Evolutionary conservation across 352 stramenopile genomes (phyloP).

Genomic region (Globisporangium emineosum): DNA sequence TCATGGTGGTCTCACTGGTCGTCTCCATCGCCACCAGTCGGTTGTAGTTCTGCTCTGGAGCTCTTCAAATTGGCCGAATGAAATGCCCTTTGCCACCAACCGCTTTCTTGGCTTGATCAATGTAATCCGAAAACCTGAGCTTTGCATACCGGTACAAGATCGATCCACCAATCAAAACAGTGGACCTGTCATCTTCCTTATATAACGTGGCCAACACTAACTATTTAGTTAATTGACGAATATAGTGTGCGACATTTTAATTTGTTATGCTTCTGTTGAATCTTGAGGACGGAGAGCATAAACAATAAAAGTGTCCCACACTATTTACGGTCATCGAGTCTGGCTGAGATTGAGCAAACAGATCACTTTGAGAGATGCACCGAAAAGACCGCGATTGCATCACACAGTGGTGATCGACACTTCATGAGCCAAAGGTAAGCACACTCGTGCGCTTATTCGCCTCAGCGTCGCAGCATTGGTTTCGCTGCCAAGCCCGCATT

Average conservation of each 20-base stretch:
- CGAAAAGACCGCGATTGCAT: neutral
- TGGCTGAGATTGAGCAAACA: constrained; percentile 3
- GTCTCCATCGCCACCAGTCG: neutral
- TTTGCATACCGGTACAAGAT: too few relatives aligned
- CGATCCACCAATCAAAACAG: constrained; percentile 30
- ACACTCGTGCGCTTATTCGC: neutral
- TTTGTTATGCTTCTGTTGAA: too few relatives aligned
- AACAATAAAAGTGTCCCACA: neutral
- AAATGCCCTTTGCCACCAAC: constrained; percentile 8
- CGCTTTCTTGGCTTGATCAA: too few relatives aligned
- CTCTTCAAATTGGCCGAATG: constrained; percentile 9
- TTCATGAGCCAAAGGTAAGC: neutral
- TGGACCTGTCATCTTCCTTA: neutral
- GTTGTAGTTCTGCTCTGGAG: neutral
- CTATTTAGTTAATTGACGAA: too few relatives aligned
- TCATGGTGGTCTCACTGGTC: neutral
- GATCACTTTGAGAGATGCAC: too few relatives aligned
- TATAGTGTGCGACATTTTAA: too few relatives aligned
- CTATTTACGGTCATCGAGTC: neutral
- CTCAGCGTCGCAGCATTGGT: too few relatives aligned
- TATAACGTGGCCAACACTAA: neutral
- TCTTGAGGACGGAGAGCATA: too few relatives aligned
- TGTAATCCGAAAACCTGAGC: too few relatives aligned
- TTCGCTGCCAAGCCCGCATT: neutral
- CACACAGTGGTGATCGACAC: neutral